Conservation (phyloP, 2,329 filamentous ascomycete species). For the Nemania serpens region DNA sequence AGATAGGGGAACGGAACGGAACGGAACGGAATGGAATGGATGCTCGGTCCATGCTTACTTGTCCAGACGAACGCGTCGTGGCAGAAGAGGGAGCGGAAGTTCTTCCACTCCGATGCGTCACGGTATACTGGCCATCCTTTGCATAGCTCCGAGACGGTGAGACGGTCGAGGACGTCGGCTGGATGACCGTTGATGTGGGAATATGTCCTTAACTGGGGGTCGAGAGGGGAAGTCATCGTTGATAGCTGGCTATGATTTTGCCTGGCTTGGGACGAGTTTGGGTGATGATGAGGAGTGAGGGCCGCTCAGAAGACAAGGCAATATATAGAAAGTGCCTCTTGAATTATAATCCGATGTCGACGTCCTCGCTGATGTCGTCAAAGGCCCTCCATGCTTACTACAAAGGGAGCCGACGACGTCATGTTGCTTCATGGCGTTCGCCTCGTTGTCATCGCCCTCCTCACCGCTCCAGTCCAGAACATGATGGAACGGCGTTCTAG, state of each 20-base stretch:
- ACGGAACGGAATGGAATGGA: too few species aligned
- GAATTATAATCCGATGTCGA: not conserved
- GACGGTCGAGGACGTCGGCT: constrained; percentile 49
- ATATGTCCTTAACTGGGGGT: constrained; percentile 42
- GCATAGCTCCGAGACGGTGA: constrained; percentile 55
- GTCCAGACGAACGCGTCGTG: constrained; percentile 55
- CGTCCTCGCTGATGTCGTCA: not conserved
- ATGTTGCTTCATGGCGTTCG: not conserved
- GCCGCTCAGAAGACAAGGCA: not conserved
- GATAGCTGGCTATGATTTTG: not conserved
- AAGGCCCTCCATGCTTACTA: too few species aligned
- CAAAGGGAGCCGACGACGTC: too few species aligned
- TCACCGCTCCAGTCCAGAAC: not conserved
- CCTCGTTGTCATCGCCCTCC: not conserved
- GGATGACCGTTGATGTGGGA: constrained; percentile 52
- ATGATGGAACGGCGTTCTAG: not conserved
- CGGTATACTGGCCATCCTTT: constrained; percentile 60
- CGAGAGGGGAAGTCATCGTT: constrained; percentile 38
- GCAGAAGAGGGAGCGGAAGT: constrained; percentile 55
- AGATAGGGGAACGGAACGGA: too few species aligned
- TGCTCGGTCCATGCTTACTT: constrained; percentile 42
- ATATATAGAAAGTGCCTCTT: not conserved
- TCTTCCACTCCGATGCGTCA: constrained; percentile 58
- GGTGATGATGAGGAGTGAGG: not conserved
- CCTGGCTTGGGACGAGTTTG: not conserved